Conservation (phyloP, 2,329 filamentous ascomycete species). For the Fusarium redolens region DNA sequence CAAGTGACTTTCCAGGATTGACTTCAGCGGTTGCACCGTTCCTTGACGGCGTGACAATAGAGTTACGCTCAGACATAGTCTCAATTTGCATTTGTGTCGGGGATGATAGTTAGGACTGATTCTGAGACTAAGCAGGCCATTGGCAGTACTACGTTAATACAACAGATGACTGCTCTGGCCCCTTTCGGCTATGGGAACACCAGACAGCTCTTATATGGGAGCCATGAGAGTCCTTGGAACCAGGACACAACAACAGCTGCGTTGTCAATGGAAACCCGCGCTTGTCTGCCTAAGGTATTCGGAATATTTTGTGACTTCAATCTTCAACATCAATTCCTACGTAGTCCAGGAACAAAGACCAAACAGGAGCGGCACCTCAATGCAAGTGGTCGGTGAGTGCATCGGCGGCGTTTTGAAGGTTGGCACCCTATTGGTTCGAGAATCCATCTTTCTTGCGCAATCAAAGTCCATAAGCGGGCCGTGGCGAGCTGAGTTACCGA, state of each 20-base stretch:
- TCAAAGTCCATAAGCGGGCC: constrained; percentile 29
- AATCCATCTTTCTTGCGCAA: constrained; percentile 1
- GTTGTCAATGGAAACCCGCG: background rate
- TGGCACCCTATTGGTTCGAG: constrained; percentile 22
- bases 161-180: constrained; percentile 4
- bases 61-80: background rate
- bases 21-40: constrained; percentile 9
- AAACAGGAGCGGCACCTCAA: constrained; percentile 4
- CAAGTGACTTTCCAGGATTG: background rate
- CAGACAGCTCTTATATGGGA: background rate
- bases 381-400: constrained; percentile 17
- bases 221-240: background rate
- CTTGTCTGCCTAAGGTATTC: background rate
- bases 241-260: background rate
- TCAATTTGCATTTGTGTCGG: background rate
- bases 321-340: background rate
- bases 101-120: constrained; percentile 1
- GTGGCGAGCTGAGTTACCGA: constrained; percentile 30
- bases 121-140: constrained; percentile 1
- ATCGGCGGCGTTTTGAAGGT: constrained; percentile 23
- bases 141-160: background rate
- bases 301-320: background rate
- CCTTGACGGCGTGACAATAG: background rate
- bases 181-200: background rate
- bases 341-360: constrained; percentile 24